These are phyloP conservation scores for Halenospora varia DNA, from an alignment of 495 filamentous ascomycete species.

Conservation along the genomic window DNA sequence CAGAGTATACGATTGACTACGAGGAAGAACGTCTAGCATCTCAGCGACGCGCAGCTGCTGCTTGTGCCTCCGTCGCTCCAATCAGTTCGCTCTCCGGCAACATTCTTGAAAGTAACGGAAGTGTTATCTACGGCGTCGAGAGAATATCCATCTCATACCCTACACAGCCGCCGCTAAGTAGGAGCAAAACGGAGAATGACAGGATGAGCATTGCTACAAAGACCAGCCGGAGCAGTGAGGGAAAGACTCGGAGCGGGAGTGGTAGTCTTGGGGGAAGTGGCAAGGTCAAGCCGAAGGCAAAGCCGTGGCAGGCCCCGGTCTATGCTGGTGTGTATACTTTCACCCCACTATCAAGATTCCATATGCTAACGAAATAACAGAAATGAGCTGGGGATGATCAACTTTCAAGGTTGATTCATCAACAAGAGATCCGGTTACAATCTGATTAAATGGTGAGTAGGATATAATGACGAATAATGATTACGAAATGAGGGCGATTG, in stretches of 20 bases:
- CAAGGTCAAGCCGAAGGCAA: conserved; percentile 23
- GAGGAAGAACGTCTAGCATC: conserved; percentile 19
- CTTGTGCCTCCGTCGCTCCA: conserved; percentile 21
- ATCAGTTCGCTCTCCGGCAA: conserved; percentile 8
- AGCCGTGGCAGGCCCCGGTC: conserved; percentile 36
- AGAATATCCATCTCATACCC: neutral
- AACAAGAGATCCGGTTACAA: no score
- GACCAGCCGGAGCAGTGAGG: conserved; percentile 19
- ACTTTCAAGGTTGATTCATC: no score
- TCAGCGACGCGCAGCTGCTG: conserved; percentile 21
- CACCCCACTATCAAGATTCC: conserved; percentile 8
- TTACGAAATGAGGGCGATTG: no score
- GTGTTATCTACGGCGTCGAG: conserved; percentile 21
- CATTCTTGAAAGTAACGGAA: conserved; percentile 12
- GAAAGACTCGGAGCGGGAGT: conserved; percentile 12
- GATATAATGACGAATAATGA: neutral
- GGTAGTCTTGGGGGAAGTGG: conserved; percentile 3
- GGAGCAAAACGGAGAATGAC: conserved; percentile 2
- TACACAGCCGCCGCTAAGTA: neutral
- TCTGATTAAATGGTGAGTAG: no score
- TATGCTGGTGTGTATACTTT: conserved; percentile 34
- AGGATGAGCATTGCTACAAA: conserved; percentile 12
- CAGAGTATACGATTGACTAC: conserved; percentile 16
- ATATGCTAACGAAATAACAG: neutral
- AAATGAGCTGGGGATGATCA: neutral